These are phyloP conservation scores for Aegilops sharonensis DNA, from an alignment of 176 grass and related monocot species.

Conservation along the genomic window DNA sequence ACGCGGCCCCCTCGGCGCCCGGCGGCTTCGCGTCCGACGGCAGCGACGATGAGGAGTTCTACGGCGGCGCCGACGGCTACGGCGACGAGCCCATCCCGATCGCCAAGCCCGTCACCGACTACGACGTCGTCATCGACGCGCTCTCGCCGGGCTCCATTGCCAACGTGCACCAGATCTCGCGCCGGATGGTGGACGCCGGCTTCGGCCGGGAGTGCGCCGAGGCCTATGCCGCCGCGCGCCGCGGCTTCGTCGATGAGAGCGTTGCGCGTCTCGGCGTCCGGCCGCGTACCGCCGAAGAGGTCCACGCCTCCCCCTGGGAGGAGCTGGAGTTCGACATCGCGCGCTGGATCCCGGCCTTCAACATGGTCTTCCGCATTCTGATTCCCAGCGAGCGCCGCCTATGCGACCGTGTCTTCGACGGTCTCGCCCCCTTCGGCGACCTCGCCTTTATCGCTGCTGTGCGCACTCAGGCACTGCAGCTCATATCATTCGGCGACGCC, in stretches of 20 bases:
- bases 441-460: slow-evolving; percentile 71
- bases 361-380: slow-evolving; percentile 92
- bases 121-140: slow-evolving; percentile 82
- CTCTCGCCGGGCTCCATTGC: slow-evolving; percentile 77
- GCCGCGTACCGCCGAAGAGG: slow-evolving; percentile 61
- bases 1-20: slow-evolving; percentile 42
- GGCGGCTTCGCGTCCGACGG: slow-evolving; percentile 54
- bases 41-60: slow-evolving; percentile 55
- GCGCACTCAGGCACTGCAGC: slow-evolving; percentile 62
- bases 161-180: slow-evolving; percentile 90
- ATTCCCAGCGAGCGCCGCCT: slow-evolving; percentile 92
- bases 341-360: slow-evolving; percentile 82
- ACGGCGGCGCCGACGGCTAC: slow-evolving; percentile 41
- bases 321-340: slow-evolving; percentile 82
- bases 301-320: slow-evolving; percentile 57
- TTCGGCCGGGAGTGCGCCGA: slow-evolving; percentile 92
- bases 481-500: slow-evolving; percentile 80
- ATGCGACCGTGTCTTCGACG: slow-evolving; percentile 81
- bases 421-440: slow-evolving; percentile 62
- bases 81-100: slow-evolving; percentile 67
- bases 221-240: slow-evolving; percentile 64
- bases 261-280: slow-evolving; percentile 80
- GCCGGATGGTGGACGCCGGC: slow-evolving; percentile 74
- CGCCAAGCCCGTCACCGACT: slow-evolving; percentile 79
- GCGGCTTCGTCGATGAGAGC: slow-evolving; percentile 80